A percentile compares a stretch with the other conserved stretches of the same genome.
phyloP scores from a whole-genome alignment of 441 rosid genomes.

The Manihot esculenta region DNA sequence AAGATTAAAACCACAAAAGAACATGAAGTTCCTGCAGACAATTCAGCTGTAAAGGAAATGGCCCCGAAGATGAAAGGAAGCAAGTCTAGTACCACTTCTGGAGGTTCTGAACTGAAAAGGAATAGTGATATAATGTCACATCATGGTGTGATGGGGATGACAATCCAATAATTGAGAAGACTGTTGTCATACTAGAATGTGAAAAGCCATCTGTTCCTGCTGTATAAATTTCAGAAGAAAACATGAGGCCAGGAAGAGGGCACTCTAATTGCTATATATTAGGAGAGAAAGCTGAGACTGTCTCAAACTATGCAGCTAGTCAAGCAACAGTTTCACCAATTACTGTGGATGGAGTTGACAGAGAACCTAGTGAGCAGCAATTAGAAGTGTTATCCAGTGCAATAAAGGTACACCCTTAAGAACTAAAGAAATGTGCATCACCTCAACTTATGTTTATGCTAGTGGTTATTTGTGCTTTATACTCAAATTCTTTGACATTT shows the following conservation, averaged over 20 bases:
- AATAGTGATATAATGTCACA: conserved; percentile 36
- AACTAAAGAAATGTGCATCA: not conserved
- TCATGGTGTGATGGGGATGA: conserved; percentile 55
- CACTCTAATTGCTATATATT: conserved; percentile 19
- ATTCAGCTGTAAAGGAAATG: conserved; percentile 40
- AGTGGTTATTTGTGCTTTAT: conserved; percentile 4
- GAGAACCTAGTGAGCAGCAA: conserved; percentile 28
- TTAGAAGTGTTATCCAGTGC: conserved; percentile 31
- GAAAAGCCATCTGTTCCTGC: conserved; percentile 50
- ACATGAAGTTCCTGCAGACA: conserved; percentile 35
- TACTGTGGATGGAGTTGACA: conserved; percentile 36
- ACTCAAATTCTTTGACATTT: not conserved
- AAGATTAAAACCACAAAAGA: conserved; percentile 57
- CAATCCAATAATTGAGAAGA: conserved; percentile 69
- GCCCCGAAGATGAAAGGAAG: conserved; percentile 34
- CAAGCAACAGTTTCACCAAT: conserved; percentile 37
- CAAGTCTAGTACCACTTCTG: conserved; percentile 37
- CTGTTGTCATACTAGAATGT: conserved; percentile 65
- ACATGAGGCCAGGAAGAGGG: conserved; percentile 31
- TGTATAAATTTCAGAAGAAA: conserved; percentile 37
- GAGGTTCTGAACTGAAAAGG: conserved; percentile 34
- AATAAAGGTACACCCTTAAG: conserved; percentile 43
- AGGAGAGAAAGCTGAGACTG: conserved; percentile 34
- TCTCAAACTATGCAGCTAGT: conserved; percentile 40
- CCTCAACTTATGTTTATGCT: not conserved